Evolutionary conservation across 2,329 filamentous ascomycete species (phyloP).

Genomic region (Colletotrichum musicola): DNA sequence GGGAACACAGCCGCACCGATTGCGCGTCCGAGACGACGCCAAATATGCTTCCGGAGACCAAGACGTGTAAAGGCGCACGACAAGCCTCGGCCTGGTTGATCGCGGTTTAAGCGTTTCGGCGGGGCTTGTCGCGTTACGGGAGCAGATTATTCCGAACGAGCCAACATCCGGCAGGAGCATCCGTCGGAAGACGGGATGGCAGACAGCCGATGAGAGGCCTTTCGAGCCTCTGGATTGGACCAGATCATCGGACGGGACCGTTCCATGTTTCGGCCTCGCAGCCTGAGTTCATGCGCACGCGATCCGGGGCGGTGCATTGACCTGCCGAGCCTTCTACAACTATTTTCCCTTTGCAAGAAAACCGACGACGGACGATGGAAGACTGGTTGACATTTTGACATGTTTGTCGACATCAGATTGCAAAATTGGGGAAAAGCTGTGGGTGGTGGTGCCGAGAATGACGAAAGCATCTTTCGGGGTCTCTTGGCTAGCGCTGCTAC

Average conservation of each 20-base stretch:
- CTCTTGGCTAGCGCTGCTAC: constrained; percentile 11
- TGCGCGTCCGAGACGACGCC: not conserved
- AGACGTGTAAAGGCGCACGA: not conserved
- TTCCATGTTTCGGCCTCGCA: constrained; percentile 21
- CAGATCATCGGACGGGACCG: constrained; percentile 24
- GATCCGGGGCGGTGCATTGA: constrained; percentile 17
- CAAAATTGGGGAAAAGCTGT: not conserved
- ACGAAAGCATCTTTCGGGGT: constrained; percentile 19
- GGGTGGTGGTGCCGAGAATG: constrained; percentile 5
- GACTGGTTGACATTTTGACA: constrained; percentile 4
- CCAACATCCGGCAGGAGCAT: not conserved
- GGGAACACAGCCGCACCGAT: not conserved
- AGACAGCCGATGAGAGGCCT: not conserved
- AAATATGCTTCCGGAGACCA: not conserved
- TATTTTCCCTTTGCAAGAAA: not conserved
- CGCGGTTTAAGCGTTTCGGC: constrained; percentile 11
- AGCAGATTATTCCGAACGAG: constrained; percentile 11
- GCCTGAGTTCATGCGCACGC: constrained; percentile 25
- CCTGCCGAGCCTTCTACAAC: constrained; percentile 1
- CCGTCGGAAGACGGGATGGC: constrained; percentile 24
- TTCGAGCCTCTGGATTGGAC: constrained; percentile 17
- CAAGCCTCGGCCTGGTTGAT: not conserved
- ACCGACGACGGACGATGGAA: not conserved
- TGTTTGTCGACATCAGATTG: constrained; percentile 7
- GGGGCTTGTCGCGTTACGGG: constrained; percentile 7